These are phyloP conservation scores for Solanum pennellii DNA, from an alignment of 257 asterid genomes.

Conservation along the genomic window DNA sequence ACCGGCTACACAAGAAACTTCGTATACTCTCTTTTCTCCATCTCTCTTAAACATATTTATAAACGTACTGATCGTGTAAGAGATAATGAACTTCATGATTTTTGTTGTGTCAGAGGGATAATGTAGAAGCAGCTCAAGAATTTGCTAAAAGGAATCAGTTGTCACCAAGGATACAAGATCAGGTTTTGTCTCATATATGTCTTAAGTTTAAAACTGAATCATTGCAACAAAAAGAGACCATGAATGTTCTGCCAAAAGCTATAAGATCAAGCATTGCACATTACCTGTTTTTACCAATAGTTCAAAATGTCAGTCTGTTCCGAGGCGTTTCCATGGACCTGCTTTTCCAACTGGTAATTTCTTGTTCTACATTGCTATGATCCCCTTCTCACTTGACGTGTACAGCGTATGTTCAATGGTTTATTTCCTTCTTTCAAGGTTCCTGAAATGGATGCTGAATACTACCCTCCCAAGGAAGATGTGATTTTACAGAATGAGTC, in stretches of 20 bases:
- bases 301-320: conserved; percentile 52
- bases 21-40: conserved; percentile 12
- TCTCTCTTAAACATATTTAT: background rate
- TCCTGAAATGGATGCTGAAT: conserved; percentile 82
- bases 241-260: conserved; percentile 66
- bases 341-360: conserved; percentile 68
- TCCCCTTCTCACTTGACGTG: background rate
- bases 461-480: conserved; percentile 72
- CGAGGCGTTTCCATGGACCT: conserved; percentile 63
- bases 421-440: conserved; percentile 26
- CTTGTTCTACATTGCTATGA: background rate
- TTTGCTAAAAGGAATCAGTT: conserved; percentile 63
- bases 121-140: conserved; percentile 60
- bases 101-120: conserved; percentile 47
- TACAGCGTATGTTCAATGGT: background rate
- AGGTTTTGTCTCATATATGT: conserved; percentile 61
- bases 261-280: conserved; percentile 67
- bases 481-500: conserved; percentile 67
- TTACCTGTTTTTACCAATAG: conserved; percentile 50
- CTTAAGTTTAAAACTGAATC: conserved; percentile 84
- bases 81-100: background rate
- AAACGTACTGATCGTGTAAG: background rate
- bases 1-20: conserved; percentile 42
- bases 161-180: conserved; percentile 51
- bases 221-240: conserved; percentile 62